phyloP scores from a whole-genome alignment of 306 rosid genomes.

The Rosa chinensis region DNA sequence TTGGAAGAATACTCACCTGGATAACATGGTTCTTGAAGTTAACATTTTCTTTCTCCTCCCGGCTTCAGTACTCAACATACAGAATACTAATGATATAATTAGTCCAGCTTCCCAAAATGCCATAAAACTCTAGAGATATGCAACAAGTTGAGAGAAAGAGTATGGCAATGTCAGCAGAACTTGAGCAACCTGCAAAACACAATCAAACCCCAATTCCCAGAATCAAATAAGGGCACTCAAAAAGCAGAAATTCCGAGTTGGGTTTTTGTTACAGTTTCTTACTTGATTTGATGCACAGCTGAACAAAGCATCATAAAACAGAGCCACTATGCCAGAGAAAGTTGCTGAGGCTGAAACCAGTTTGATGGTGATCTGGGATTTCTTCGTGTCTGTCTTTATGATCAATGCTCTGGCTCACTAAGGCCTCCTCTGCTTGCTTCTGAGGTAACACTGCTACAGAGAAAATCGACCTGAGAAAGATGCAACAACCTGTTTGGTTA shows the following conservation, averaged over 20 bases:
- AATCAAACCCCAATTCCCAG: not conserved
- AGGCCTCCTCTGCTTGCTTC: conserved; percentile 73
- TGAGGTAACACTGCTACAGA: conserved; percentile 51
- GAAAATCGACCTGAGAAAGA: conserved; percentile 37
- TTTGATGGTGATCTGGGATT: conserved; percentile 18
- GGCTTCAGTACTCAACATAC: conserved; percentile 76
- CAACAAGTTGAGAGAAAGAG: conserved; percentile 87
- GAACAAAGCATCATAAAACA: conserved; percentile 92
- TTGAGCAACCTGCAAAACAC: too few relatives aligned
- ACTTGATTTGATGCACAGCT: conserved; percentile 97
- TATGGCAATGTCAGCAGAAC: conserved; percentile 80
- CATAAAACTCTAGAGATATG: conserved; percentile 74
- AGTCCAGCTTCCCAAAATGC: conserved; percentile 96
- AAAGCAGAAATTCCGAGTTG: conserved; percentile 13
- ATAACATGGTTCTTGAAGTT: conserved; percentile 96
- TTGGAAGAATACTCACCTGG: conserved; percentile 50
- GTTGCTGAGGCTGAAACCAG: too few relatives aligned
- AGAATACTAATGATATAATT: conserved; percentile 90
- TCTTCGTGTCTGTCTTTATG: conserved; percentile 54
- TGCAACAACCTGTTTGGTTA: not conserved
- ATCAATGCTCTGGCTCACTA: conserved; percentile 50
- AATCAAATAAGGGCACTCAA: not conserved
- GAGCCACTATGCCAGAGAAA: conserved; percentile 95
- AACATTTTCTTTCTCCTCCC: conserved; percentile 86
- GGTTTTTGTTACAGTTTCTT: not conserved